phyloP scores from a whole-genome alignment of 306 rosid genomes.

The Trifolium fragiferum region DNA sequence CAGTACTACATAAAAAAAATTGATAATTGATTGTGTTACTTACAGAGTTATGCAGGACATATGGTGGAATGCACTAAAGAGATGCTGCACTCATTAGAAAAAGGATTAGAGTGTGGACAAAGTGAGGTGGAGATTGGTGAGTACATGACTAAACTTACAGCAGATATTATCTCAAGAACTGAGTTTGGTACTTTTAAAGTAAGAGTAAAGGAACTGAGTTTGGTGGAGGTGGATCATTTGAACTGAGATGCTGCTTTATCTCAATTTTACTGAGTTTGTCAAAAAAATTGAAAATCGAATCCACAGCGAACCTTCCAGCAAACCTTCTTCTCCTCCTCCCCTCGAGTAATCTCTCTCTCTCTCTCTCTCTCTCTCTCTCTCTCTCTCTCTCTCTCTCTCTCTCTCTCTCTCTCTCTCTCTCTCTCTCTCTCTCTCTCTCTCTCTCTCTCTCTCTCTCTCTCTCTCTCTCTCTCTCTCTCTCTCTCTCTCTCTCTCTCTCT shows the following conservation, averaged over 20 bases:
- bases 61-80: constrained; percentile 95
- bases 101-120: constrained; percentile 50
- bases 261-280: no score
- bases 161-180: constrained; percentile 84
- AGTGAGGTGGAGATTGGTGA: constrained; percentile 80
- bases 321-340: constrained; percentile 71
- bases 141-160: constrained; percentile 71
- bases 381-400: no score
- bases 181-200: constrained; percentile 77
- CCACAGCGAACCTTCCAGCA: constrained; percentile 55
- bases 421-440: no score
- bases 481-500: no score
- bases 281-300: constrained; percentile 63
- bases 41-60: constrained; percentile 78
- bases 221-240: no score
- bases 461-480: no score
- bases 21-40: not conserved
- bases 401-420: no score
- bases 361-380: not conserved
- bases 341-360: constrained; percentile 45
- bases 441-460: no score
- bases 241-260: no score
- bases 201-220: no score
- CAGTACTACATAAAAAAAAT: not conserved
- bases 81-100: constrained; percentile 67